Evolutionary conservation across 2,329 filamentous ascomycete species (phyloP).

Genomic region (Biscogniauxia sp.): DNA sequence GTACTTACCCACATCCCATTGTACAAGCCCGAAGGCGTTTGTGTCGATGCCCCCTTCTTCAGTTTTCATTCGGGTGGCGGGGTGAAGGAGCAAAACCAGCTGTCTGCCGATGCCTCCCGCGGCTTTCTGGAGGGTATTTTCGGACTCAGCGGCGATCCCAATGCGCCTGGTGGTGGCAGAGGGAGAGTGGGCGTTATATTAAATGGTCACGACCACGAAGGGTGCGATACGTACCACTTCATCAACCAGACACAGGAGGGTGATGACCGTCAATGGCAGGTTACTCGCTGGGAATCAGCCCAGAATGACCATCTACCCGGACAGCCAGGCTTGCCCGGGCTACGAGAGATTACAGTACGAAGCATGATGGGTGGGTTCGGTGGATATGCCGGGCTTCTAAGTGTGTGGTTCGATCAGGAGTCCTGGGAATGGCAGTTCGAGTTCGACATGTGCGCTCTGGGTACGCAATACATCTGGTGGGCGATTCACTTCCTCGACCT

Average conservation of each 20-base stretch:
- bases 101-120: constrained; percentile 68
- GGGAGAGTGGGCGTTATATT: constrained; percentile 77
- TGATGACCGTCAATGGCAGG: constrained; percentile 49
- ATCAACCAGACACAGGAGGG: constrained; percentile 59
- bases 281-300: constrained; percentile 46
- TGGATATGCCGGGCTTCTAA: constrained; percentile 87
- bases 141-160: constrained; percentile 65
- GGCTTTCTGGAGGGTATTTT: constrained; percentile 83
- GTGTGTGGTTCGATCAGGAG: constrained; percentile 79
- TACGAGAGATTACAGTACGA: constrained; percentile 87
- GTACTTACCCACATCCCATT: constrained; percentile 90
- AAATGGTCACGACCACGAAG: constrained; percentile 93
- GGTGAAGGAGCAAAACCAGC: constrained; percentile 86
- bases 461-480: constrained; percentile 95
- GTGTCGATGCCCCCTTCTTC: constrained; percentile 81
- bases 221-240: constrained; percentile 87
- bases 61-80: constrained; percentile 72
- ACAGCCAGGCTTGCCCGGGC: constrained; percentile 52
- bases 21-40: constrained; percentile 78
- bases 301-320: constrained; percentile 39
- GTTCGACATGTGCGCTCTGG: constrained; percentile 74
- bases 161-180: constrained; percentile 57
- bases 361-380: constrained; percentile 98
- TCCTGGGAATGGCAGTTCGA: constrained; percentile 78
- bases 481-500: constrained; percentile 74